Percentiles rank a stretch among this genome's conserved stretches.
Evolutionary conservation across 2,329 filamentous ascomycete species (phyloP).

Genomic region (Sphaerulina populicola): DNA sequence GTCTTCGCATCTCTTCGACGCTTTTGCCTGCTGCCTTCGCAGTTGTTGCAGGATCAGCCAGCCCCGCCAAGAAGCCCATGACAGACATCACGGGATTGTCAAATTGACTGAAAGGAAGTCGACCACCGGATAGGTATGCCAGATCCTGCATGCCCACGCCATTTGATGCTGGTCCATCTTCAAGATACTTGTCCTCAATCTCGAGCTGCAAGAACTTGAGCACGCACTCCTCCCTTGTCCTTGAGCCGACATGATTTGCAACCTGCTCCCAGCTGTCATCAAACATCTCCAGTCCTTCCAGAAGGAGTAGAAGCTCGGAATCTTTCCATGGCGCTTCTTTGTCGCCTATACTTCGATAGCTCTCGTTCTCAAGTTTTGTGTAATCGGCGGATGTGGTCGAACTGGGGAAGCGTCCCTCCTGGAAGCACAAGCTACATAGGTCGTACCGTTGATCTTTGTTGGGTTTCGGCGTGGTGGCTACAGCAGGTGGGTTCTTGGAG

Average conservation of each 20-base stretch:
- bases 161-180: slow-evolving; percentile 50
- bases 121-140: slow-evolving; percentile 60
- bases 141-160: slow-evolving; percentile 43
- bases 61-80: slow-evolving; percentile 82
- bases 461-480: slow-evolving; percentile 44
- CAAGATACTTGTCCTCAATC: slow-evolving; percentile 94
- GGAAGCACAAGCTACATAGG: slow-evolving; percentile 82
- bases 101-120: slow-evolving; percentile 79
- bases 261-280: slow-evolving; percentile 95
- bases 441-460: slow-evolving; percentile 64
- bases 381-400: slow-evolving; percentile 75
- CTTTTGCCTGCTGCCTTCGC: slow-evolving; percentile 84
- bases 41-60: slow-evolving; percentile 82
- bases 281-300: slow-evolving; percentile 85
- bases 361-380: slow-evolving; percentile 79
- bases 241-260: slow-evolving; percentile 81
- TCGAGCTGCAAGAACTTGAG: slow-evolving; percentile 93
- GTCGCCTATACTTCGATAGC: slow-evolving; percentile 68
- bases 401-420: slow-evolving; percentile 72
- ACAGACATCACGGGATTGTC: slow-evolving; percentile 97
- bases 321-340: slow-evolving; percentile 86
- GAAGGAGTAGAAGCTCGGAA: slow-evolving; percentile 74
- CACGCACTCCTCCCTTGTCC: slow-evolving; percentile 91
- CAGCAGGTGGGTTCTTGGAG: slow-evolving; percentile 48
- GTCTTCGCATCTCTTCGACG: slow-evolving; percentile 74